phyloP scores from a whole-genome alignment of 495 filamentous ascomycete species.

The Tuber borchii region DNA sequence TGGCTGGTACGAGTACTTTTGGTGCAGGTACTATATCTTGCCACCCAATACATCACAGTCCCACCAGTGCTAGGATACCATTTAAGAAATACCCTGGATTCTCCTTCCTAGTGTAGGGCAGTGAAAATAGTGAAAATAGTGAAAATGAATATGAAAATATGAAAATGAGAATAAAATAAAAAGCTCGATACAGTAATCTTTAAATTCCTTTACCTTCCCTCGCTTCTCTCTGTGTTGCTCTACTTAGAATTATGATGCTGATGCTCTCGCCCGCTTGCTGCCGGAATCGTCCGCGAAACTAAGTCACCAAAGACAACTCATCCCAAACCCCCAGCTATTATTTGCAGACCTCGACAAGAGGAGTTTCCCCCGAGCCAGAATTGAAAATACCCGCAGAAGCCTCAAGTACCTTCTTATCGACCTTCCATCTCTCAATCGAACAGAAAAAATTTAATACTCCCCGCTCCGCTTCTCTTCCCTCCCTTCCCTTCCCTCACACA shows the following conservation, averaged over 20 bases:
- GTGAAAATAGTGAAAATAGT: background rate
- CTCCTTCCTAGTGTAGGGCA: background rate
- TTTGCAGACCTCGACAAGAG: background rate
- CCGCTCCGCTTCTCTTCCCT: background rate
- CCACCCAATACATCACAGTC: background rate
- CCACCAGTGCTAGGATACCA: background rate
- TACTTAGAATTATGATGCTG: background rate
- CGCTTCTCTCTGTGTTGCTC: background rate
- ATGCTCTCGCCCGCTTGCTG: background rate
- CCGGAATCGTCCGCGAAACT: background rate
- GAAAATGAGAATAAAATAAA: background rate
- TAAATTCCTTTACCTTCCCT: background rate
- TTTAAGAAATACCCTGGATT: background rate
- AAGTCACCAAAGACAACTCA: background rate
- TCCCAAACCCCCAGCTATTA: background rate
- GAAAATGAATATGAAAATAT: background rate
- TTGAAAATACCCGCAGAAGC: conserved; percentile 2
- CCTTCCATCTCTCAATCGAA: background rate
- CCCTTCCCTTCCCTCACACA: background rate
- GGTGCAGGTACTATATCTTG: background rate
- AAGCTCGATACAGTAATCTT: background rate
- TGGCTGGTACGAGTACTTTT: background rate
- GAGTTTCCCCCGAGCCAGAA: background rate
- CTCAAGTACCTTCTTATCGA: conserved; percentile 1
- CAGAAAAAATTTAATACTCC: background rate